Conservation (phyloP, 129 eudicot genomes). For the Flaveria sonorensis region DNA sequence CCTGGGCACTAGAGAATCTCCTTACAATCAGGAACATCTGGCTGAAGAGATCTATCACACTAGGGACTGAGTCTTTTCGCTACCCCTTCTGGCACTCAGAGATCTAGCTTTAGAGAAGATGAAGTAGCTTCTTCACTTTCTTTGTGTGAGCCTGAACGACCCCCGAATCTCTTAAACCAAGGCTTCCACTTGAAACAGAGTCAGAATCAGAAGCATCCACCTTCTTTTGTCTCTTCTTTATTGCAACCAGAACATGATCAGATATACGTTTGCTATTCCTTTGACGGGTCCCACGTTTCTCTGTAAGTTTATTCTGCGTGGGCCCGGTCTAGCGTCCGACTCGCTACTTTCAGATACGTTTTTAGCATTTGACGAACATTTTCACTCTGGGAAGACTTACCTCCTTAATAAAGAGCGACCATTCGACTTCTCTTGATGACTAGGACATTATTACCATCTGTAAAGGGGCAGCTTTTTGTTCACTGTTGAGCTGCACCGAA, state of each 20-base stretch:
- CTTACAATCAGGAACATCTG: constrained; percentile 47
- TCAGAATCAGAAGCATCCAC: constrained; percentile 63
- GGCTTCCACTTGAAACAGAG: constrained; percentile 59
- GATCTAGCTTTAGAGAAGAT: constrained; percentile 57
- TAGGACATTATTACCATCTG: constrained; percentile 48
- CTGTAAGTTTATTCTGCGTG: constrained; percentile 48
- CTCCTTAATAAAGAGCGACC: constrained; percentile 51
- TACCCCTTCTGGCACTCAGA: constrained; percentile 48
- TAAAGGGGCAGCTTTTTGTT: constrained; percentile 44
- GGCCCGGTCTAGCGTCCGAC: constrained; percentile 59
- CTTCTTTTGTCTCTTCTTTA: constrained; percentile 73
- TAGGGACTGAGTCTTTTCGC: constrained; percentile 44
- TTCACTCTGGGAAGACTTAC: constrained; percentile 66
- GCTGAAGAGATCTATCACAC: constrained; percentile 46
- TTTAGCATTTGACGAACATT: constrained; percentile 68
- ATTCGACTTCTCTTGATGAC: constrained; percentile 43
- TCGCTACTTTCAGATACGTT: constrained; percentile 72
- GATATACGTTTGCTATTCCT: constrained; percentile 73
- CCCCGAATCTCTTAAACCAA: constrained; percentile 46
- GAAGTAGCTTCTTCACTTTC: constrained; percentile 69
- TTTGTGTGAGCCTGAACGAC: constrained; percentile 46
- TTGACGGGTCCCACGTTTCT: constrained; percentile 59
- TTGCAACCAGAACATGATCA: constrained; percentile 58
- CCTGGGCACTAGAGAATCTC: constrained; percentile 40
- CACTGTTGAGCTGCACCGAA: constrained; percentile 34